Evolutionary conservation across 1,284 basidiomycete genomes (phyloP), one percentile per base, ranked within the genome.

Genomic region (Boletus austroedulis): DNA sequence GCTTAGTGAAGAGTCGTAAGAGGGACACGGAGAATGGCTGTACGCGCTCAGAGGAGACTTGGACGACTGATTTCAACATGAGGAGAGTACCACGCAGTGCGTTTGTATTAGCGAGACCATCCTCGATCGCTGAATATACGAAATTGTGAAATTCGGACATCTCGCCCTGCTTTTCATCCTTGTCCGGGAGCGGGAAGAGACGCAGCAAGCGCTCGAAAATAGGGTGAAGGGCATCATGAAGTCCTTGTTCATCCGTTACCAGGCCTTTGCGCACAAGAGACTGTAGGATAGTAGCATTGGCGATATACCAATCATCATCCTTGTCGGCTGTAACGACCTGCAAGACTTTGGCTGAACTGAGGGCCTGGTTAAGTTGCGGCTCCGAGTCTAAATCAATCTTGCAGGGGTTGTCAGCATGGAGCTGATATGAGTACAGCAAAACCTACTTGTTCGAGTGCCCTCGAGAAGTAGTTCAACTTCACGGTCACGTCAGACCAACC

Each of bases 401-500:
- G 5, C 38, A 50, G n/a, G 23, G 45, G 62, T 61, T 73, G 62
- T 67, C 64, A 63, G 65, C 60, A 56, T 17, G 31, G 5, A 12
- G 29, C 46, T 21, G 32, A 36, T 21, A 28, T 46, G 28, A 26
- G 17, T 26, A 45, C 36, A 21, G 7, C 12, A 6, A 38, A 46
- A 21, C 82, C 63, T 67, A 92, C 94, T 79, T 88, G 86, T 64
- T 91, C 89, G 50, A 98, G 81, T 2, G 89, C 82, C 47, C 92
- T 82, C 57, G 88, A 84, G 76, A 98, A 97, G 75, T 89, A 97
- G 53, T 88, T 86, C 46, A 98, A 77, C 65, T 98, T 97, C 62
- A 98, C 89, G 12, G 90, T 91, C 17, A 98, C 94, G 68, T 96
- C 94, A n/a, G 83, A 87, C 90, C 97, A 94, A 19, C 94, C 94